These are phyloP conservation scores for Ogataea allantospora DNA, from an alignment of 805 yeast species.

Conservation along the genomic window DNA sequence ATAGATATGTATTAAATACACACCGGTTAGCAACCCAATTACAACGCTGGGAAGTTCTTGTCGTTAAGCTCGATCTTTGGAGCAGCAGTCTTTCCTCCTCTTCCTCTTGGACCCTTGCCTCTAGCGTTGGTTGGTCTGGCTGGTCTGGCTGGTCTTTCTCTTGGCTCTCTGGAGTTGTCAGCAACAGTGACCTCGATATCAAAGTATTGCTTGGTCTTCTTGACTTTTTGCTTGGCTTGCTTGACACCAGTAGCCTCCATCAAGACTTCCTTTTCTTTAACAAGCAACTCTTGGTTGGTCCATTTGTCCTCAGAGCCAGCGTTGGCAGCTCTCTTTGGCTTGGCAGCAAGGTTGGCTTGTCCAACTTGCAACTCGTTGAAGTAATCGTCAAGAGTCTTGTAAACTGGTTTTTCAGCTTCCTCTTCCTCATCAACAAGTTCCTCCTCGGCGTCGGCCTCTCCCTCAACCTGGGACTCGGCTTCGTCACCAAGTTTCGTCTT, in stretches of 20 bases:
- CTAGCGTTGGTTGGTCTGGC: slow-evolving; percentile 26
- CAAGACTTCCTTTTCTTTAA: slow-evolving; percentile 62
- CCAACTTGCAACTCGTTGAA: slow-evolving; percentile 61
- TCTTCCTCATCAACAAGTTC: slow-evolving; percentile 40
- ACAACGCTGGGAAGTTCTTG: slow-evolving; percentile 74
- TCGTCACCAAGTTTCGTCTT: slow-evolving; percentile 89
- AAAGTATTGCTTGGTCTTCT: slow-evolving; percentile 77
- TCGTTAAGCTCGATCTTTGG: slow-evolving; percentile 38
- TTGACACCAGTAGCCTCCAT: slow-evolving; percentile 62
- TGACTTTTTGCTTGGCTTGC: slow-evolving; percentile 67
- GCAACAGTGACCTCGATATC: slow-evolving; percentile 73
- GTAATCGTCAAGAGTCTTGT: slow-evolving; percentile 83
- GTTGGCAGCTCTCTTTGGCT: slow-evolving; percentile 49
- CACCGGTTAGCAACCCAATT: slow-evolving; percentile 9
- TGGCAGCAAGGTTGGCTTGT: slow-evolving; percentile 36
- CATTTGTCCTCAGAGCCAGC: slow-evolving; percentile 56
- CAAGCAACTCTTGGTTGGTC: slow-evolving; percentile 57
- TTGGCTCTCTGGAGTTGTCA: slow-evolving; percentile 48
- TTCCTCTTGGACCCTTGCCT: slow-evolving; percentile 23
- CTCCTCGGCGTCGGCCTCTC: slow-evolving; percentile 60
- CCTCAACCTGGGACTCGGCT: slow-evolving; percentile 44
- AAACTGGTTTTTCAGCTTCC: slow-evolving; percentile 45
- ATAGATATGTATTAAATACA: slow-evolving; percentile 6
- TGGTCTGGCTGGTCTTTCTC: slow-evolving; percentile 26
- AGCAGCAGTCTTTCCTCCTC: slow-evolving; percentile 21